Evolutionary conservation across 2,329 filamentous ascomycete species (phyloP).

Genomic region (Epichloe sibirici): DNA sequence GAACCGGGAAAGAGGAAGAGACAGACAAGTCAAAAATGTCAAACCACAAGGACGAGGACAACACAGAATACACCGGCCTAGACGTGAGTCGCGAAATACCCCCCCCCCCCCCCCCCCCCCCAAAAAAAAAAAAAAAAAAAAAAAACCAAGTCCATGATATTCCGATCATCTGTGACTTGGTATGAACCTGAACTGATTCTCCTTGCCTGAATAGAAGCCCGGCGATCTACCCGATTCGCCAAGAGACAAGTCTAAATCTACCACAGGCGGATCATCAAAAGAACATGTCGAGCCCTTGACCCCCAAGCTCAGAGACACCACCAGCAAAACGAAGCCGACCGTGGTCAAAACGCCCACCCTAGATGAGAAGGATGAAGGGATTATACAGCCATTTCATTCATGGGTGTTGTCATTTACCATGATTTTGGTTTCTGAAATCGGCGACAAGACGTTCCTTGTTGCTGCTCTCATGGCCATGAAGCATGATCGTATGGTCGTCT

Average conservation of each 20-base stretch:
- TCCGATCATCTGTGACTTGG: neutral
- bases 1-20: constrained; percentile 27
- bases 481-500: constrained; percentile 84
- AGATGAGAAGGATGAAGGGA: constrained; percentile 38
- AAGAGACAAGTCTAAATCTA: constrained; percentile 59
- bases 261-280: constrained; percentile 39
- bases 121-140: too few relatives aligned
- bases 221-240: constrained; percentile 67
- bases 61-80: constrained; percentile 24
- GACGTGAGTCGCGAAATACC: constrained; percentile 15
- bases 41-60: constrained; percentile 28
- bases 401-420: constrained; percentile 88
- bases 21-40: constrained; percentile 29
- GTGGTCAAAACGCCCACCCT: constrained; percentile 15
- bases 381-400: constrained; percentile 76
- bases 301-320: constrained; percentile 10
- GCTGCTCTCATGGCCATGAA: constrained; percentile 99
- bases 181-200: neutral
- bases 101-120: too few relatives aligned
- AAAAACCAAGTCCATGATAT: neutral
- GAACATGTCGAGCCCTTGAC: constrained; percentile 1
- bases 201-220: constrained; percentile 51
- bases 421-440: constrained; percentile 94
- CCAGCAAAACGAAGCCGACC: constrained; percentile 8
- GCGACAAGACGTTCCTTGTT: constrained; percentile 97